A percentile compares a stretch with the other conserved stretches of the same genome.
Conservation (phyloP, 1,139 yeast genomes). For the Lodderomyces metapsilosis region DNA sequence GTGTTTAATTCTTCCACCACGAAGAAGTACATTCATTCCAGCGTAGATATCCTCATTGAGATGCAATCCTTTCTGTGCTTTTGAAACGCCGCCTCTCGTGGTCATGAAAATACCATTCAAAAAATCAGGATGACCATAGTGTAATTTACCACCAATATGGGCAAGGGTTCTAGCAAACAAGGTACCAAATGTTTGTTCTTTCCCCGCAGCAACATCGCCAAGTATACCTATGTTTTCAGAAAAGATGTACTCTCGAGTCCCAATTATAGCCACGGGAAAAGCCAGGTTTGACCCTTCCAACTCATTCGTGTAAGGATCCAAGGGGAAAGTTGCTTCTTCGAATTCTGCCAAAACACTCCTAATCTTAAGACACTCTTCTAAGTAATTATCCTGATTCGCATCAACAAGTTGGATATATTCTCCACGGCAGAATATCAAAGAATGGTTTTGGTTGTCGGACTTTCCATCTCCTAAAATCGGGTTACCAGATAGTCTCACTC, state of each 20-base stretch:
- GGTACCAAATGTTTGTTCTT: constrained; percentile 91
- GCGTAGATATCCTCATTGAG: constrained; percentile 90
- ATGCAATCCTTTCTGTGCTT: constrained; percentile 84
- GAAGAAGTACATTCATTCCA: constrained; percentile 75
- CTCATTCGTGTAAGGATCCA: constrained; percentile 7
- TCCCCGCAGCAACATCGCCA: constrained; percentile 92
- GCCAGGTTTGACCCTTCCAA: constrained; percentile 15
- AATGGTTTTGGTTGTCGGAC: constrained; percentile 80
- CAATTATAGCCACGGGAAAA: constrained; percentile 77
- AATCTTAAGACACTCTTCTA: constrained; percentile 82
- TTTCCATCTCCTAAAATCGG: constrained; percentile 91
- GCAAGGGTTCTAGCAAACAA: constrained; percentile 83
- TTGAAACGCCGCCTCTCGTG: constrained; percentile 87
- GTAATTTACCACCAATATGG: constrained; percentile 82
- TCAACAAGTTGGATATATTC: constrained; percentile 86
- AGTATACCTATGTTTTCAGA: constrained; percentile 83
- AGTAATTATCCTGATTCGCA: constrained; percentile 84
- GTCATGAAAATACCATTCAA: constrained; percentile 83
- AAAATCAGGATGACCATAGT: constrained; percentile 92
- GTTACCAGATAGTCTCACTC: constrained; percentile 71
- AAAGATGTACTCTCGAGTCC: constrained; percentile 86
- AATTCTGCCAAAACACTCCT: constrained; percentile 77
- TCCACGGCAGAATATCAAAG: constrained; percentile 74
- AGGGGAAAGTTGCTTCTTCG: constrained; percentile 53
- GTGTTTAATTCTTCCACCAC: constrained; percentile 87